Base-by-base conservation (phyloP, 768 basidiomycete genomes). In the Rubroboletus pulcherrimus region DNA sequence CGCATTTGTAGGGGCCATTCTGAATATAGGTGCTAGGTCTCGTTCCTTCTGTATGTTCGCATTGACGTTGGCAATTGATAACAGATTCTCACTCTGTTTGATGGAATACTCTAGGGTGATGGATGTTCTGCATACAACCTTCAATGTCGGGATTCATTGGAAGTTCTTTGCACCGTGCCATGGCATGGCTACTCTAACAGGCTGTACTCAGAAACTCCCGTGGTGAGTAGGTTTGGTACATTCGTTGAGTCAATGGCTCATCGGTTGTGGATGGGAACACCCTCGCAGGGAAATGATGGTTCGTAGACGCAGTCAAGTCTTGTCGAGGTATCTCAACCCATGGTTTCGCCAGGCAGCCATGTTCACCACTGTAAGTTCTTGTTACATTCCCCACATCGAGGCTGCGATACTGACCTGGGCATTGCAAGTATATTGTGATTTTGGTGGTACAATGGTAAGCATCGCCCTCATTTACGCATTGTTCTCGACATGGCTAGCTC, bases 371-470 rank as follows among this genome's bases (percentile, higher is more conserved):
- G 57, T 60, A 11, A 26, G 60, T 55, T 17, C 12, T 12, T 40
- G 4, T 35, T 26, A 35, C 11, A 2, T 14, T 15, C 15, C 11
- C 26, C 14, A 10, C 1, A 2, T 12, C 6, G 12, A n/a, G n/a
- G 19, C 24, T 21, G 7, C 8, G 21, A 34, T 19, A 17, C 19
- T 56, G 30, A 56, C n/a, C 4, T 3, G 3, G n/a, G 7, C 15
- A 33, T n/a, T 0, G 21, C 26, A 41, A 62, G 60, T 50, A 50
- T 21, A 15, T 34, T 17, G 7, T 61, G 31, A 39, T 26, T 34
- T 38, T 19, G 17, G n/a, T n/a, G 8, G 60, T 61, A 14, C 60
- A 61, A 26, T 61, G 59, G 60, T 61, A 8, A 49, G 48, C 7
- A 26, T 15, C 10, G 5, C 21, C 5, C 17, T 17, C 12, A 21